phyloP scores from a whole-genome alignment of 164 flowering plant genomes.

The Macadamia tetraphylla region DNA sequence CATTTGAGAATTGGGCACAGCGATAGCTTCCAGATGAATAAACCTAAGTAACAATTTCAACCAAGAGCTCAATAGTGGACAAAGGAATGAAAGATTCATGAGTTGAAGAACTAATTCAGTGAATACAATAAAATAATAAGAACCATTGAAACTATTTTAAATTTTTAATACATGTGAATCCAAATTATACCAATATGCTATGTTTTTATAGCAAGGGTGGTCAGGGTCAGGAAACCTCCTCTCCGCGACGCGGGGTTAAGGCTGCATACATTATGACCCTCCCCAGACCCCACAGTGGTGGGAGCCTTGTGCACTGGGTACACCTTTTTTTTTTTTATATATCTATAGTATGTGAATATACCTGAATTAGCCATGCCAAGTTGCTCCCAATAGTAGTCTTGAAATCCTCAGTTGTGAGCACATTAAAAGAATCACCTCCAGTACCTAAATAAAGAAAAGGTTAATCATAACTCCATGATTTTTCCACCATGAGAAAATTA shows the following conservation, averaged over 20 bases:
- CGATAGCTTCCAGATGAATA: conserved; percentile 70
- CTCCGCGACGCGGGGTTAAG: no score
- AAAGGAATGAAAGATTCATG: not conserved
- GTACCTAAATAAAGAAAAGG: conserved; percentile 21
- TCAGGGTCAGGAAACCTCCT: no score
- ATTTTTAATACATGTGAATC: no score
- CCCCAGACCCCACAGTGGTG: no score
- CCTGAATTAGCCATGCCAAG: conserved; percentile 66
- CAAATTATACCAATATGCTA: not conserved
- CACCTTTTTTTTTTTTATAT: no score
- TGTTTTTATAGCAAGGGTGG: not conserved
- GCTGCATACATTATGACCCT: no score
- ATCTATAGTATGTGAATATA: conserved; percentile 14
- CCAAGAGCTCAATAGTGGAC: not conserved
- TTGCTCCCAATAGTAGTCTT: conserved; percentile 25
- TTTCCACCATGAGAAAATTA: not conserved
- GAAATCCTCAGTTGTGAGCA: conserved; percentile 43
- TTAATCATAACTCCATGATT: conserved; percentile 4
- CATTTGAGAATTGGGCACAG: conserved; percentile 46
- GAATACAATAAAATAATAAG: not conserved
- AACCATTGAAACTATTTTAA: no score
- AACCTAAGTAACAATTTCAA: conserved; percentile 38
- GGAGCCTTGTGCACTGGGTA: no score
- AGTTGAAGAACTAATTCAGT: not conserved
- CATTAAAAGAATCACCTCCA: conserved; percentile 31